phyloP scores from a whole-genome alignment of 768 basidiomycete genomes.

The Mycena chlorophos region DNA sequence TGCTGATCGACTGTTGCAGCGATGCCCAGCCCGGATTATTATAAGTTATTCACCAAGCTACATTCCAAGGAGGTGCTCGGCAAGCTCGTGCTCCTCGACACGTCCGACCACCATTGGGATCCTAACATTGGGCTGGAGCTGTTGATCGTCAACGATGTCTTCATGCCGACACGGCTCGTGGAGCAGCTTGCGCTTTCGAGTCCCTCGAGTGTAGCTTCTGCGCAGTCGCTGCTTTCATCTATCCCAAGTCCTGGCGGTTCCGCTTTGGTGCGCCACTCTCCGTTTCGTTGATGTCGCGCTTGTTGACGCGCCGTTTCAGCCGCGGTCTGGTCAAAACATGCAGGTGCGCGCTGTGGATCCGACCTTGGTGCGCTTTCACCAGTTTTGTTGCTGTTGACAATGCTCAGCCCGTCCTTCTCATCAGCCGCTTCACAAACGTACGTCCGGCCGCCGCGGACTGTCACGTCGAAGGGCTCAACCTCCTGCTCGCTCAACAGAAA shows the following conservation, averaged over 20 bases:
- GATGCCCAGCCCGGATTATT: conserved; percentile 55
- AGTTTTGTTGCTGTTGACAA: neutral
- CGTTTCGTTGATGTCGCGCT: too few relatives aligned
- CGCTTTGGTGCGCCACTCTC: too few relatives aligned
- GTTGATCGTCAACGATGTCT: neutral
- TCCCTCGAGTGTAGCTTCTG: too few relatives aligned
- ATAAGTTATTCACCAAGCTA: conserved; percentile 46
- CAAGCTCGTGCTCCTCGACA: neutral
- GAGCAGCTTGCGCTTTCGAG: too few relatives aligned
- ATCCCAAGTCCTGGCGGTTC: too few relatives aligned
- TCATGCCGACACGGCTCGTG: too few relatives aligned
- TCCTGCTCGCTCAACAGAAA: conserved; percentile 46
- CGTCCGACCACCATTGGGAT: neutral
- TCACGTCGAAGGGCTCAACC: neutral
- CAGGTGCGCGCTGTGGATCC: too few relatives aligned
- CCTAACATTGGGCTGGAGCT: neutral
- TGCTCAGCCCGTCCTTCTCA: neutral
- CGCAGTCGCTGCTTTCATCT: too few relatives aligned
- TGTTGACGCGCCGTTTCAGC: too few relatives aligned
- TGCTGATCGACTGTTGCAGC: conserved; percentile 45
- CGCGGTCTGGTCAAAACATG: too few relatives aligned
- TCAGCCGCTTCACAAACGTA: conserved; percentile 79
- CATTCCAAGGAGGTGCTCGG: neutral
- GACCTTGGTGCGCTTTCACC: too few relatives aligned
- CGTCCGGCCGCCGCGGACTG: conserved; percentile 28